Evolutionary conservation across 371 early-diverging fungal genomes (phyloP).

Genomic region (Saksenaea oblongispora): DNA sequence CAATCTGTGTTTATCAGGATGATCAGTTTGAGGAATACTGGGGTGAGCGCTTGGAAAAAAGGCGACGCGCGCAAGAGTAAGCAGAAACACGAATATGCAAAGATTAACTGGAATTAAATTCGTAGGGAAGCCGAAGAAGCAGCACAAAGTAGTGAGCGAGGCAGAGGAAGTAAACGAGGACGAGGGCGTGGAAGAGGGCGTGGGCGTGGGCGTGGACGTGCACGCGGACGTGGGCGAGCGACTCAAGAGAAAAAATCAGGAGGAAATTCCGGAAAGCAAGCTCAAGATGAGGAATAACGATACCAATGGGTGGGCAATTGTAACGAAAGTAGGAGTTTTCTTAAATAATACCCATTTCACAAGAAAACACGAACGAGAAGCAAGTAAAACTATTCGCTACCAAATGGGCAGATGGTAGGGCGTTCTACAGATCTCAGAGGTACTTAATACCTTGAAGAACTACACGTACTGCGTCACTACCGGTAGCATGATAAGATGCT

Average conservation of each 20-base stretch:
- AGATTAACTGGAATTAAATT: not conserved
- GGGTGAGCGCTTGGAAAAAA: not conserved
- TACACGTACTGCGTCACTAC: not conserved
- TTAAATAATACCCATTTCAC: not conserved
- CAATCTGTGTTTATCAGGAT: not conserved
- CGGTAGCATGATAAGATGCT: not conserved
- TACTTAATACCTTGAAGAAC: not conserved
- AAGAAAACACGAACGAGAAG: not conserved
- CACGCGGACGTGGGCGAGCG: not conserved
- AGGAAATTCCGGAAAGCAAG: not conserved
- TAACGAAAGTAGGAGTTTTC: not conserved
- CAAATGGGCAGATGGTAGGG: not conserved
- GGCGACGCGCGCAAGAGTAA: not conserved
- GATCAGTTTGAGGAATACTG: not conserved
- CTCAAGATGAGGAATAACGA: not conserved
- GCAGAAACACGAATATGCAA: not conserved
- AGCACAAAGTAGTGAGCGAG: not conserved
- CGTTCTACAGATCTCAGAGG: not conserved
- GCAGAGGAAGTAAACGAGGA: not conserved
- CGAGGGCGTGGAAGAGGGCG: not conserved
- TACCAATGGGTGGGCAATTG: not conserved
- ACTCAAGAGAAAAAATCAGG: not conserved
- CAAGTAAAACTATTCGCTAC: not conserved
- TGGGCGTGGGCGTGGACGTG: not conserved
- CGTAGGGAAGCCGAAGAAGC: not conserved